Evolutionary conservation across 1,284 basidiomycete genomes (phyloP).

Genomic region (Xerocomus alliaceus): DNA sequence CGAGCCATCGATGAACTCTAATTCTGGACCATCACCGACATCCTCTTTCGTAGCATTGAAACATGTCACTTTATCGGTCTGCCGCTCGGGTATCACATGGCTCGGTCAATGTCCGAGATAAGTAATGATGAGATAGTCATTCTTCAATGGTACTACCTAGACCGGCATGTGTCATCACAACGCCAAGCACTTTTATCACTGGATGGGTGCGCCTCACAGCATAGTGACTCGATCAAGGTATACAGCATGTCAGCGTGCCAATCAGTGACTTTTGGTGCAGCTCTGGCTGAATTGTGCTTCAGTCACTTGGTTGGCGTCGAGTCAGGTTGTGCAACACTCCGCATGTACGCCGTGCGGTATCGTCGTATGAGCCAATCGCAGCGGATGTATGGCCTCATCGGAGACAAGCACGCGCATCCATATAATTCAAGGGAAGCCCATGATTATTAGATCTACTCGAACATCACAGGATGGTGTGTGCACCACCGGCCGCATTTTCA

Average conservation of each 20-base stretch:
- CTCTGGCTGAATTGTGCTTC: background rate
- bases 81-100: background rate
- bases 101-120: conserved; percentile 7
- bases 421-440: background rate
- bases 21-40: background rate
- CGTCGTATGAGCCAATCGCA: background rate
- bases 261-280: too few relatives aligned
- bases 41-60: conserved; percentile 22
- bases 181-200: background rate
- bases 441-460: background rate
- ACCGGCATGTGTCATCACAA: background rate
- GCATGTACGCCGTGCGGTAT: background rate
- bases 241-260: too few relatives aligned
- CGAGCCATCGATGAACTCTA: background rate
- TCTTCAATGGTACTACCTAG: background rate
- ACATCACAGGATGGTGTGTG: too few relatives aligned
- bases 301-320: background rate
- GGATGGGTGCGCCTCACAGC: background rate
- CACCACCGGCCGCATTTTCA: too few relatives aligned
- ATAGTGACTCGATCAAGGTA: background rate
- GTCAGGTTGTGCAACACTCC: conserved; percentile 4
- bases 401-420: background rate
- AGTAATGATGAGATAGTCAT: conserved; percentile 5
- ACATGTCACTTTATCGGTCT: conserved; percentile 15
- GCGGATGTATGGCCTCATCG: background rate